Evolutionary conservation across 495 filamentous ascomycete genomes (phyloP).

Genomic region (Cercophora samala): DNA sequence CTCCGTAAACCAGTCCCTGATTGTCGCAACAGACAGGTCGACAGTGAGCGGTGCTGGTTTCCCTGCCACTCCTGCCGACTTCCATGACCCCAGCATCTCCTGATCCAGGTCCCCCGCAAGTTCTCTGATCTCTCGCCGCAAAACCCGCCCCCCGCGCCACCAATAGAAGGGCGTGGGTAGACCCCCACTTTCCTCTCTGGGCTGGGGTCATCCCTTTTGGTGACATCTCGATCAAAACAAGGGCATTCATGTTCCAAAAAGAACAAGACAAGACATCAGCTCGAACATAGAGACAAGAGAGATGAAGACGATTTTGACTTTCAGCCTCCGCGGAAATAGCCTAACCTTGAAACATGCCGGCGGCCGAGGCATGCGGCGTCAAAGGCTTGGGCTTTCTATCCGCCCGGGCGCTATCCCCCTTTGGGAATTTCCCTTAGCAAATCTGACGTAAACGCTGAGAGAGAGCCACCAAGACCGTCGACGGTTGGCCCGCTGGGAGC

Average conservation of each 20-base stretch:
- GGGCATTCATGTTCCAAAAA: background rate
- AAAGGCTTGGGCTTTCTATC: background rate
- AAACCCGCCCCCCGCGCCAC: background rate
- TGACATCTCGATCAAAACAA: background rate
- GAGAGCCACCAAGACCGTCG: constrained; percentile 9
- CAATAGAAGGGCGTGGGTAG: background rate
- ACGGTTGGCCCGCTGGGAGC: constrained; percentile 6
- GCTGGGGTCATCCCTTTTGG: background rate
- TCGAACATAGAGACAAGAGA: background rate
- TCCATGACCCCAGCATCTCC: background rate
- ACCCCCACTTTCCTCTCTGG: background rate
- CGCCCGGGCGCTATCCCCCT: constrained; percentile 18
- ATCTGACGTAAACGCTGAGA: constrained; percentile 28
- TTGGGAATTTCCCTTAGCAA: constrained; percentile 35
- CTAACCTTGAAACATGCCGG: background rate
- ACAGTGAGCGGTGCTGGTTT: too few species aligned
- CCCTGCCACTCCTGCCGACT: too few species aligned
- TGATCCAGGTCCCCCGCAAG: background rate
- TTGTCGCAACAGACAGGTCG: too few species aligned
- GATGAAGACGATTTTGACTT: background rate
- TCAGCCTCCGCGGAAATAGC: constrained; percentile 14
- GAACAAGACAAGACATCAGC: background rate
- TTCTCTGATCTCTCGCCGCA: background rate
- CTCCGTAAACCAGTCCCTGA: too few species aligned
- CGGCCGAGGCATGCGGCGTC: background rate